A percentile compares a stretch with the other conserved stretches of the same genome.
Evolutionary conservation across 257 asterid species (phyloP).

Genomic region (Linderniella brevidens): DNA sequence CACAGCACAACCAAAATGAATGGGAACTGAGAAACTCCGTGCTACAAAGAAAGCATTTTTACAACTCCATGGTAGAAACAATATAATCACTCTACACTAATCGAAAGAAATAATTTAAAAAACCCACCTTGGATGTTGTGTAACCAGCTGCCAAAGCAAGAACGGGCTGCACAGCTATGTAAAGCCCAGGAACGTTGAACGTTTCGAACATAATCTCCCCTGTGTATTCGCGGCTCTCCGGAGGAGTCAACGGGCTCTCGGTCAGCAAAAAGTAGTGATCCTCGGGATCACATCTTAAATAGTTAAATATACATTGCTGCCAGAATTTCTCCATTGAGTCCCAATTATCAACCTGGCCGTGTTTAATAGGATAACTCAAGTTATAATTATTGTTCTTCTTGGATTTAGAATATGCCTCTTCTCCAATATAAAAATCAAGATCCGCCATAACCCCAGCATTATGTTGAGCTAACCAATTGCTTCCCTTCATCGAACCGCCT

Average conservation of each 20-base stretch:
- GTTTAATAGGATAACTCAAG: constrained; percentile 68
- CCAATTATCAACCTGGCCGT: constrained; percentile 91
- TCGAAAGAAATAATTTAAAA: constrained; percentile 5
- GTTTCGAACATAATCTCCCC: constrained; percentile 99
- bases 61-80: constrained; percentile 8
- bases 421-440: constrained; percentile 81
- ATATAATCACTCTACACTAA: not conserved
- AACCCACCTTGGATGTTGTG: constrained; percentile 78
- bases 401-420: constrained; percentile 71
- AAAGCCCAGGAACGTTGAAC: constrained; percentile 81
- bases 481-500: constrained; percentile 36
- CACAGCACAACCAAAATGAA: too few species aligned
- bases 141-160: constrained; percentile 98
- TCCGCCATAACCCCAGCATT: constrained; percentile 98
- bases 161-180: constrained; percentile 92
- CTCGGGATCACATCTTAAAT: constrained; percentile 88
- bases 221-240: constrained; percentile 80
- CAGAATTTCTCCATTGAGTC: constrained; percentile 96
- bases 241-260: constrained; percentile 92
- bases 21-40: not conserved
- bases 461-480: constrained; percentile 69
- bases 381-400: constrained; percentile 40
- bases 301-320: constrained; percentile 86
- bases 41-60: constrained; percentile 4
- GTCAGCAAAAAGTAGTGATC: constrained; percentile 89